phyloP scores from a whole-genome alignment of 2,329 filamentous ascomycete species.

The Rutstroemia sp. region DNA sequence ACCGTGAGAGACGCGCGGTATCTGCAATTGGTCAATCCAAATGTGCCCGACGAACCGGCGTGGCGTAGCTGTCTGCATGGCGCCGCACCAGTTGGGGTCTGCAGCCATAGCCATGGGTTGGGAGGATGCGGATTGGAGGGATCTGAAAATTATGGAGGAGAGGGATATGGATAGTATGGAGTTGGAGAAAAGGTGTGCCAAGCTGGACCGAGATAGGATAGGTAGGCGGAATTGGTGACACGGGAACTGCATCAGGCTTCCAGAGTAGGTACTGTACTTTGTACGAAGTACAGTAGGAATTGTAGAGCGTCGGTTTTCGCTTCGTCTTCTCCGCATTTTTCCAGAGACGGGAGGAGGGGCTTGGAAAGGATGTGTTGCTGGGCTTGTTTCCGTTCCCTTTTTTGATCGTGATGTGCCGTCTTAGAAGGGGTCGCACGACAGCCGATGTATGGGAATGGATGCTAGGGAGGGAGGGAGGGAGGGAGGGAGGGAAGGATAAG shows the following conservation, averaged over 20 bases:
- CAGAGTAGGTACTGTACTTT: not conserved
- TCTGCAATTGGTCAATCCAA: not conserved
- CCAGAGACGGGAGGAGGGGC: not conserved
- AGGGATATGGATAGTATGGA: not conserved
- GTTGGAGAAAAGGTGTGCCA: not conserved
- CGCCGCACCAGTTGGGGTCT: not conserved
- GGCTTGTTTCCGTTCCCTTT: too few relatives aligned
- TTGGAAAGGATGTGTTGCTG: not conserved
- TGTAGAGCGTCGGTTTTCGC: not conserved
- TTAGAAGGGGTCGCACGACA: slow-evolving; percentile 4
- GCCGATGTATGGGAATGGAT: not conserved
- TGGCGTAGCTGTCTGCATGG: not conserved
- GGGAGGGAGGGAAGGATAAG: not conserved
- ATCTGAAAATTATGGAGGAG: not conserved
- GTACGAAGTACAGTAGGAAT: too few relatives aligned
- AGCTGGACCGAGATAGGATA: not conserved
- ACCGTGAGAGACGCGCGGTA: not conserved
- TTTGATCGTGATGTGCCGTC: not conserved
- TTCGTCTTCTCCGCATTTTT: slow-evolving; percentile 3
- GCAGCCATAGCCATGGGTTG: too few relatives aligned
- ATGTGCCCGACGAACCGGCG: not conserved
- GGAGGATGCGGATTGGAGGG: too few relatives aligned
- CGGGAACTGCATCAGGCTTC: not conserved
- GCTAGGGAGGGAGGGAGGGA: not conserved
- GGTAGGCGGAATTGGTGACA: not conserved